phyloP scores from a whole-genome alignment of 345 rosid species.

The Anacardium occidentale region DNA sequence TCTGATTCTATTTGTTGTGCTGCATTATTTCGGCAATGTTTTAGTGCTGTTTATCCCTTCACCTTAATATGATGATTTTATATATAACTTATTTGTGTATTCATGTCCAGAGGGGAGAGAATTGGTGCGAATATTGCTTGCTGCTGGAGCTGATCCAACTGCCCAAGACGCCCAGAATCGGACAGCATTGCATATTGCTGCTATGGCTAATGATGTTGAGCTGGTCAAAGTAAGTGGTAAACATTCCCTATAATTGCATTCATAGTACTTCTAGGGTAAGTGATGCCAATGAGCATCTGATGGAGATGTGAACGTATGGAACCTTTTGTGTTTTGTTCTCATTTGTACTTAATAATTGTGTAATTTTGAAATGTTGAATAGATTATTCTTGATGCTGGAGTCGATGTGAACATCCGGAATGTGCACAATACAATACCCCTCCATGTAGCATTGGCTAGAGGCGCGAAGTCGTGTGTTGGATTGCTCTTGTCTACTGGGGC shows the following conservation, averaged over 20 bases:
- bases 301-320: neutral
- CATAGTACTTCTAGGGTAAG: neutral
- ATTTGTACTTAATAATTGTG: constrained; percentile 17
- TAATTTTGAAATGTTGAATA: constrained; percentile 31
- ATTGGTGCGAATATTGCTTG: constrained; percentile 74
- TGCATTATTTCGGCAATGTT: neutral
- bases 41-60: neutral
- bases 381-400: constrained; percentile 97
- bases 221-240: constrained; percentile 68
- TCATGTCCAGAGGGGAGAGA: constrained; percentile 83
- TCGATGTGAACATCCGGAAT: constrained; percentile 82
- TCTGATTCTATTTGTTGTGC: neutral
- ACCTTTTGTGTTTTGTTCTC: neutral
- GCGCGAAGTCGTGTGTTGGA: constrained; percentile 85
- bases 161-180: constrained; percentile 84
- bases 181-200: constrained; percentile 92
- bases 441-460: constrained; percentile 93
- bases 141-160: constrained; percentile 91
- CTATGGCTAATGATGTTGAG: constrained; percentile 86
- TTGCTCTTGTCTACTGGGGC: constrained; percentile 85
- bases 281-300: neutral
- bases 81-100: constrained; percentile 14
- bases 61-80: constrained; percentile 3
- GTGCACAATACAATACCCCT: constrained; percentile 87
- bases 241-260: neutral